Base-by-base conservation (phyloP, 2,329 filamentous ascomycete species). In the Davidsoniella neocaledoniae region DNA sequence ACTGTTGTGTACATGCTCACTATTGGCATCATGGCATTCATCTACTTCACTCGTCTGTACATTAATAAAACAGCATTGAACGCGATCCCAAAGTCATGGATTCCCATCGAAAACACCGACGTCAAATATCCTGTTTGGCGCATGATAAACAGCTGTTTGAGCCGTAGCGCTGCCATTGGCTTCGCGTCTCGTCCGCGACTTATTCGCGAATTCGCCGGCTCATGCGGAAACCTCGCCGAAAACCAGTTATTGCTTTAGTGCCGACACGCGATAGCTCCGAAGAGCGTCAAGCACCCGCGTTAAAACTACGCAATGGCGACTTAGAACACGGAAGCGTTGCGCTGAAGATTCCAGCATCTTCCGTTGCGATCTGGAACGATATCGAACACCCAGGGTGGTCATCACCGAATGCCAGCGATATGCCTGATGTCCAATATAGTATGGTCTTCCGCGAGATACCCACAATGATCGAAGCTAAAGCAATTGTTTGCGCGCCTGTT, bases 341-440 rank as follows among this genome's bases (percentile, higher is more conserved):
- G 21, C 9, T 47, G 2, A 29, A 51, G 21, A 43, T 45, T 12
- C 33, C 47, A 10, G n/a, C 39, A 5, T 44, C 46, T 26, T n/a
- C 21, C 14, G 25, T 47, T n/a, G 36, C 48, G 2, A 37, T 76
- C 19, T 96, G 90, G 90, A 86, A 85, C 19, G 67, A 77, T n/a
- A 78, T 96, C 48, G 77, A 84, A 53, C 91, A 98, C 61, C 71
- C 79, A 14, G 91, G 90, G 47, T 96, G 91, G 90, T 82, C 83
- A 2, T 84, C 86, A 2, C 90, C 90, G 5, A 74, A 76, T 26
- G 82, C 78, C 1, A 68, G 74, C 7, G 83, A 91, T 59, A 66
- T 91, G 16, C 79, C 86, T 4, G 78, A 86, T 59, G 66, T 96
- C n/a, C 79, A 93, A 55, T 96, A 94, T 63, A 74, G 72, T 57